Evolutionary conservation across 1,284 basidiomycete species (phyloP).

Genomic region (Ganoderma lingzhi): DNA sequence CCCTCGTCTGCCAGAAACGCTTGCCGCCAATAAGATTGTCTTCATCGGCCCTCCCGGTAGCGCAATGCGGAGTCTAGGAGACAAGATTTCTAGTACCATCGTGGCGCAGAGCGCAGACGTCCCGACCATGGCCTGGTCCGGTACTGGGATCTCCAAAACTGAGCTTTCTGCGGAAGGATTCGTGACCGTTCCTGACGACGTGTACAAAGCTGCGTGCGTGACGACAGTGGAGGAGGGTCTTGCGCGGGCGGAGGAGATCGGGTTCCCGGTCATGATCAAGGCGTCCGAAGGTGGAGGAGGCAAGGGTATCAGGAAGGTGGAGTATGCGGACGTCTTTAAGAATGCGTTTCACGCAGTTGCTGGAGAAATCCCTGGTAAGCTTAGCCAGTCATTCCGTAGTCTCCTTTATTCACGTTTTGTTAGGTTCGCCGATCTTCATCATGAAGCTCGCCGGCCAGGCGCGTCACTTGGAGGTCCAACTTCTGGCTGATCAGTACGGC

Average conservation of each 20-base stretch:
- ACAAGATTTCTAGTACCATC: slow-evolving; percentile 99
- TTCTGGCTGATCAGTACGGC: slow-evolving; percentile 99
- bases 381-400: slow-evolving; percentile 18
- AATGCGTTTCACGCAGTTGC: slow-evolving; percentile 94
- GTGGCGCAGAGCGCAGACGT: slow-evolving; percentile 97
- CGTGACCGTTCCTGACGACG: slow-evolving; percentile 93
- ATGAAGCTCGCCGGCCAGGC: slow-evolving; percentile 99
- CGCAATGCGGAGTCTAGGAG: slow-evolving; percentile 98
- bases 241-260: slow-evolving; percentile 86
- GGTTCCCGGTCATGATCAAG: slow-evolving; percentile 99
- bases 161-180: slow-evolving; percentile 88
- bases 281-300: slow-evolving; percentile 99
- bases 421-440: slow-evolving; percentile 98
- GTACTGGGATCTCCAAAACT: slow-evolving; percentile 93
- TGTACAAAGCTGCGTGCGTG: slow-evolving; percentile 92
- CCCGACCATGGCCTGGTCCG: slow-evolving; percentile 99
- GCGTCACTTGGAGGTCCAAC: slow-evolving; percentile 97
- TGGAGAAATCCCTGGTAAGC: slow-evolving; percentile 93
- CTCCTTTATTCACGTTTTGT: slow-evolving; percentile 20
- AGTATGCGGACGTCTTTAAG: slow-evolving; percentile 87
- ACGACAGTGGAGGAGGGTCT: slow-evolving; percentile 92
- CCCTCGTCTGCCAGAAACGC: slow-evolving; percentile 95
- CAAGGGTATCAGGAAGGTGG: slow-evolving; percentile 97
- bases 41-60: slow-evolving; percentile 99
- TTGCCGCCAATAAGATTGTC: slow-evolving; percentile 94